Base-by-base conservation (phyloP, 805 yeast species). In the Diddensiella santjacobensis region DNA sequence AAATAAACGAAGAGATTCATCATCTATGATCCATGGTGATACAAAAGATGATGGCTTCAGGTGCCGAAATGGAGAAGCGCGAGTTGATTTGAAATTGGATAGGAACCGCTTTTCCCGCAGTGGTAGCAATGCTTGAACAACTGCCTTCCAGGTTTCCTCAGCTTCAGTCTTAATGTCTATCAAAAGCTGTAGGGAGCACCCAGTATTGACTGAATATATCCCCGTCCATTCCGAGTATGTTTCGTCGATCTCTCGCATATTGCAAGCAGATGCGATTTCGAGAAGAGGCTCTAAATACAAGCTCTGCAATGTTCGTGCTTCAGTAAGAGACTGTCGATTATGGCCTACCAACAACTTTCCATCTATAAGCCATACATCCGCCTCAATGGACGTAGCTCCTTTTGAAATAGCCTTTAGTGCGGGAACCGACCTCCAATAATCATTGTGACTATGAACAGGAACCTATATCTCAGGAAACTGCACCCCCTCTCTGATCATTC, bases 391-490 rank as follows among this genome's bases (percentile, higher is more conserved):
- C 38, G 70, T 69, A 31, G 77, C 71, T 1, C 87, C 89, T 19
- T 59, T 52, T 3, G 60, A 56, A 10, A 73, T 60, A 0, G 87
- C 87, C 50, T 81, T 83, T 44, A 77, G 71, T 2, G 83, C 66
- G 0, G 87, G 87, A 3, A 67, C 57, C 2, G 59, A 50, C 57
- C 87, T 66, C 83, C 84, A 79, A 62, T 83, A 83, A 60, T 83
- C 87, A 58, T 83, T 83, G 59, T 83, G 88, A 0, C 86, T 79
- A 59, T 83, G 88, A 20, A 81, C 68, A 35, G 71, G 69, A 40
- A 63, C 48, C 45, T 42, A 31, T 17, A 35, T 11, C 42, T 17
- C 20, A 17, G 15, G 38, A 8, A n/a, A 35, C 8, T 35, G 15
- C 18, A 10, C 8, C 38, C 20, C 38, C 6, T 26, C 13, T 13